Evolutionary conservation across 208 protist genomes (phyloP).

Genomic region (Naegleria lovaniensis): DNA sequence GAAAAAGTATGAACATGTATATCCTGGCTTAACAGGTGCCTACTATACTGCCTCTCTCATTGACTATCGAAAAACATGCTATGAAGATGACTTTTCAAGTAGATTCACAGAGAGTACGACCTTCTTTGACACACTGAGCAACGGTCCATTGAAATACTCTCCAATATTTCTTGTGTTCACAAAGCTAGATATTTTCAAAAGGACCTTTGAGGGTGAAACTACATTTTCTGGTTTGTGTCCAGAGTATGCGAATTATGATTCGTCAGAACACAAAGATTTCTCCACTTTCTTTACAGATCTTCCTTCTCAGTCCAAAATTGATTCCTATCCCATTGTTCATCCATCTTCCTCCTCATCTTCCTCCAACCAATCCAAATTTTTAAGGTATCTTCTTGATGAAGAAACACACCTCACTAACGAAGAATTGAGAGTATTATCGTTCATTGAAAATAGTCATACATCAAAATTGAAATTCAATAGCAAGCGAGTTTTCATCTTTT

Average conservation of each 20-base stretch:
- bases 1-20: constrained; percentile 35
- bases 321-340: too few relatives aligned
- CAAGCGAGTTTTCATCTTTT: neutral
- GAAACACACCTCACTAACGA: neutral
- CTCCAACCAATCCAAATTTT: neutral
- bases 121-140: constrained; percentile 33
- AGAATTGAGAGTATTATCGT: neutral
- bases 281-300: too few relatives aligned
- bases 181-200: neutral
- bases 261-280: too few relatives aligned
- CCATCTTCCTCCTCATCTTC: neutral
- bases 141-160: constrained; percentile 15
- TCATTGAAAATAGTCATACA: neutral
- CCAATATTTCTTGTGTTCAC: neutral
- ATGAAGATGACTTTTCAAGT: constrained; percentile 48
- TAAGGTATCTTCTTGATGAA: neutral
- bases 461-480: neutral
- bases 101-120: constrained; percentile 19
- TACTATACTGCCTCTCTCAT: constrained; percentile 32
- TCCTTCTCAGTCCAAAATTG: too few relatives aligned
- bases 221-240: neutral
- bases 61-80: constrained; percentile 47
- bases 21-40: constrained; percentile 30
- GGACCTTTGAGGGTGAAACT: neutral
- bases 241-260: neutral